phyloP scores from a whole-genome alignment of 495 filamentous ascomycete species.

The Penicillium mononematosum region DNA sequence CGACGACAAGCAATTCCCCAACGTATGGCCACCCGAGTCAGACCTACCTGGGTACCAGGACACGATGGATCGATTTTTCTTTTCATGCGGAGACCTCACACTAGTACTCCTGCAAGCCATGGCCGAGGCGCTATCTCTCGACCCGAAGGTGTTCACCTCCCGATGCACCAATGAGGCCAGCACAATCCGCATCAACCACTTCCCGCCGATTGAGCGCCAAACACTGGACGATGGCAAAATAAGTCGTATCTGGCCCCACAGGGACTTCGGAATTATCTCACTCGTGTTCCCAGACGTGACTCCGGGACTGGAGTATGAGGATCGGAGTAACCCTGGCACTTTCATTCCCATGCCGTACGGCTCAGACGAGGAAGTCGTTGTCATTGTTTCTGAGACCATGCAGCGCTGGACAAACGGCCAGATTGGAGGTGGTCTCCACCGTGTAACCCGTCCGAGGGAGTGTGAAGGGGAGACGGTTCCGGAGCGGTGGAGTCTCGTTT shows the following conservation, averaged over 20 bases:
- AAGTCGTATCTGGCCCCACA: conserved; percentile 32
- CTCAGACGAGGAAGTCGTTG: conserved; percentile 35
- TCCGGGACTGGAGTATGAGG: conserved; percentile 38
- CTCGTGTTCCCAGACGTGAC: conserved; percentile 38
- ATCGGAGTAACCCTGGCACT: conserved; percentile 15
- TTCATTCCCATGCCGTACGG: conserved; percentile 11
- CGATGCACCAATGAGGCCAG: conserved; percentile 4
- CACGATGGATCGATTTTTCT: conserved; percentile 11
- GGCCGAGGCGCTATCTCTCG: not conserved
- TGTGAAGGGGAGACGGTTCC: conserved; percentile 5
- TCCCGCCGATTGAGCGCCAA: conserved; percentile 1
- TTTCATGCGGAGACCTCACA: conserved; percentile 9
- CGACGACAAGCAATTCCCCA: conserved; percentile 9
- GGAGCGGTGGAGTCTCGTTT: conserved; percentile 7
- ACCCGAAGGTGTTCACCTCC: conserved; percentile 6
- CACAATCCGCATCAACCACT: conserved; percentile 17
- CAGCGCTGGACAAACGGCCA: conserved; percentile 31
- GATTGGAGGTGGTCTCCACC: conserved; percentile 46
- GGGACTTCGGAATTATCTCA: conserved; percentile 40
- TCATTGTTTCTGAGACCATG: conserved; percentile 35
- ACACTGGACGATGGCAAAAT: conserved; percentile 15
- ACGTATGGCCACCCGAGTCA: conserved; percentile 10
- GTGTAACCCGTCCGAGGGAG: conserved; percentile 26
- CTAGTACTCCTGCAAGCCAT: conserved; percentile 6
- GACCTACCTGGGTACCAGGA: conserved; percentile 13